Base-by-base conservation (phyloP, 139 green algal genomes). In the Trebouxia sp. region DNA sequence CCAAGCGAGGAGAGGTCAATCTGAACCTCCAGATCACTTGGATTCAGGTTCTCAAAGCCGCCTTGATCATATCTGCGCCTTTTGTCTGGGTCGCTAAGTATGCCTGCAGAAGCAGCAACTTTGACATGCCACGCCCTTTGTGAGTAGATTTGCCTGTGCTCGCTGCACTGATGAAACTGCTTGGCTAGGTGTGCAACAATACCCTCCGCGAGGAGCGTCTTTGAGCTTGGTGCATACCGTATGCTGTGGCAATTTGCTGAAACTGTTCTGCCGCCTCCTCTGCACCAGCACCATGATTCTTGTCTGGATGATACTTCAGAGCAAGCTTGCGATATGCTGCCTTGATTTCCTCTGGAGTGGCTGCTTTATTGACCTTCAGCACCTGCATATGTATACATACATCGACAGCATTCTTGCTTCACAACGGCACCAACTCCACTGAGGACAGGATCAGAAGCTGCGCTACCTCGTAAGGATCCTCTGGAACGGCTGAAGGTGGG, bases 311-410 rank as follows among this genome's bases (percentile, higher is more conserved):
- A 42, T 79, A 82, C 47, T 80, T 83, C 7, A 89, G n/a, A 11
- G 85, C 85, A 9, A 83, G 50, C 69, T 87, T 89, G n/a, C 83
- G 55, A 42, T 87, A 89, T 0, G 80, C 83, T 80, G 62, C 39
- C 32, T 55, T 70, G 39, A 98, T 92, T 10, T 55, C 84, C 10
- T 89, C 83, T 6, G 93, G 90, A 5, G 94, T 88, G 6, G 89
- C 92, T 45, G 62, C 28, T 45, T 30, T 42, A 28, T 35, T 4
- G 15, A 72, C 62, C 43, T 72, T 32, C 11, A 72, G 35, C 4
- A 72, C 62, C 62, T 72, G 20, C 20, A 5, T 53, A n/a, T n/a
- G n/a, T n/a, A n/a, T 11, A 53, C 20, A 5, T 53, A 53, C 4
- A 5, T 53, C 20, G 47, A 26, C 15, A 53, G 47, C 15, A n/a